Percentiles rank a stretch among this genome's conserved stretches.
phyloP scores from a whole-genome alignment of 306 rosid genomes.

The Gillenia trifoliata region DNA sequence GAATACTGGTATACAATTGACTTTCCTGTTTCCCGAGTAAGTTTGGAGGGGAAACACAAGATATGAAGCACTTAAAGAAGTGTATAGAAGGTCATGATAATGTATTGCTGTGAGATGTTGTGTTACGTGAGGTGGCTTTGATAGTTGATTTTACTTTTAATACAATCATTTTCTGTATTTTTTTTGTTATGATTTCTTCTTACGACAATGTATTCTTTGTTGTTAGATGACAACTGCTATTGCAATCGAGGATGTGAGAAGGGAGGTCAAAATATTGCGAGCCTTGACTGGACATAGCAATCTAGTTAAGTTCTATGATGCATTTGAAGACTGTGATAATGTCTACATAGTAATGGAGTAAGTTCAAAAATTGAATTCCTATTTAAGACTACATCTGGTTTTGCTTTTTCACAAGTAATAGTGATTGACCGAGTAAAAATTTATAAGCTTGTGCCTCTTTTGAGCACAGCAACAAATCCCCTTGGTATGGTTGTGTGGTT shows the following conservation, averaged over 20 bases:
- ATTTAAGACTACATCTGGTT: conserved; percentile 8
- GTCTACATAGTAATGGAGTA: conserved; percentile 99
- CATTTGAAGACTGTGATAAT: conserved; percentile 92
- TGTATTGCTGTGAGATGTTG: not conserved
- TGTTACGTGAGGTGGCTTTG: not conserved
- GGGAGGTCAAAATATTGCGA: conserved; percentile 94
- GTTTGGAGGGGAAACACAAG: not conserved
- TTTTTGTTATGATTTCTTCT: conserved; percentile 6
- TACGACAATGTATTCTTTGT: conserved; percentile 5
- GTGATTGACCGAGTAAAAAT: not conserved
- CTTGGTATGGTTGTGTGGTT: not conserved
- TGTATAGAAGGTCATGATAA: not conserved
- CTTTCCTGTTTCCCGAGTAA: not conserved
- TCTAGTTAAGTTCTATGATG: conserved; percentile 81
- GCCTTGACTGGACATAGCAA: conserved; percentile 89
- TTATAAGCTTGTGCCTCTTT: not conserved
- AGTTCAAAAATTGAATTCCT: conserved; percentile 34
- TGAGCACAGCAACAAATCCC: no score
- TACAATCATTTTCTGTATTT: not conserved
- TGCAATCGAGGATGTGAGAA: conserved; percentile 96
- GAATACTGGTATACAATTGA: not conserved
- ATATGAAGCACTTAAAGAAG: not conserved
- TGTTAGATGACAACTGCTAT: conserved; percentile 94
- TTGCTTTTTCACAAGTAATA: not conserved
- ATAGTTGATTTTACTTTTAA: not conserved